Evolutionary conservation across 2,329 filamentous ascomycete genomes (phyloP), one percentile per base, ranked within the genome.

Genomic region (Trichophyton simii): DNA sequence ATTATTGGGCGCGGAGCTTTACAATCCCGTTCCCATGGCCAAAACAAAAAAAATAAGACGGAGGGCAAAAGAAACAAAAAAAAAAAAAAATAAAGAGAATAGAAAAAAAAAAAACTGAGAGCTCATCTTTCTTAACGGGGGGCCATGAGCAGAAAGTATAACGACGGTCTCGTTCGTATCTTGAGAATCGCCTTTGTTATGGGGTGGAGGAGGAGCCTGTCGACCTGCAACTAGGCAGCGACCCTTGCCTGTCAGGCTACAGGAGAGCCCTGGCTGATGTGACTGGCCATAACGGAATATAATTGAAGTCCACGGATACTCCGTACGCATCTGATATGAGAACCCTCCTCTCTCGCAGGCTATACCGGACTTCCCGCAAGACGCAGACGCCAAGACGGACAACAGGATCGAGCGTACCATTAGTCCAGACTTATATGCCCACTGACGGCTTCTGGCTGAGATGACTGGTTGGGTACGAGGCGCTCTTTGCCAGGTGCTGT

Each of bases 401-500:
- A 55, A 55, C 31, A 55, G 52, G 52, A 55, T 55, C 52, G n/a
- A 36, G 52, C 52, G 28, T 55, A 44, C 41, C 34, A 38, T 38
- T 38, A 38, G 34, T 38, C 41, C 41, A 44, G 18, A 44, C n/a
- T 44, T 15, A 25, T 15, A 22, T 52, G 52, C 34, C 52, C 52
- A 55, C 52, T 9, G 52, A 28, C 52, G 31, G 52, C 52, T 55
- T 55, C 52, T 52, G 13, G 46, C 46, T 25, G 20, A 15, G 20
- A 1, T 28, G 8, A 55, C 52, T 55, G 52, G 52, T 31, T 28
- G 52, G 52, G 52, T 28, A 55, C 52, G 34, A 18, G n/a, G n/a
- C 31, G 41, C n/a, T 55, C 31, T 55, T 55, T 55, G 52, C 28
- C 28, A n/a, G 18, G 31, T 55, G 52, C 15, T 28, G 52, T 31